Base-by-base conservation (phyloP, 768 basidiomycete genomes). In the Nevesoporus exiguus region DNA sequence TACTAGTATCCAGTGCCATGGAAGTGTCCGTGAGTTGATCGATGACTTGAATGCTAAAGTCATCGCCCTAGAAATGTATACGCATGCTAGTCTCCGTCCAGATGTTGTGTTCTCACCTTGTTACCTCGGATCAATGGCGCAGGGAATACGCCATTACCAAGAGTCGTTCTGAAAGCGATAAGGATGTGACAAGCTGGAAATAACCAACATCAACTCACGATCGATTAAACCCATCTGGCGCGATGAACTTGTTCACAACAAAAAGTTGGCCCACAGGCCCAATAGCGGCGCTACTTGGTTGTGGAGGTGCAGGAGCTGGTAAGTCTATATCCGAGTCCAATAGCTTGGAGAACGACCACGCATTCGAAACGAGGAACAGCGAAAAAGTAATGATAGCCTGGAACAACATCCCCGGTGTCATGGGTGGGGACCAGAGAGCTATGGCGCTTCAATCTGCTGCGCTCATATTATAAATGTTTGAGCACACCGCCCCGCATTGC, bases 1-100 rank as follows among this genome's bases (percentile, higher is more conserved):
- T 39, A 14, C 75, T 79, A 5, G 82, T 84, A 14, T 69, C 69
- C 47, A 74, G 69, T 36, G 75, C 57, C 79, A 83, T 82, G 5
- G 74, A 71, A 5, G 57, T 53, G 46, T 82, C 76, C 0, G 68
- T 74, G 27, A 54, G 53, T 31, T n/a, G n/a, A 15, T 54, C 37
- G 1, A 49, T 5, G 19, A 54, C 33, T 30, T 22, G 24, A 15
- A 54, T 44, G 13, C 14, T 9, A 6, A 54, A 54, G 5, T 21
- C 6, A 4, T 54, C 41, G 2, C 15, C 15, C 53, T 54, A 37
- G 1, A 7, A 15, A 24, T 7, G 47, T 13, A 9, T 43, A 6
- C 29, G 41, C 24, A 36, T 7, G n/a, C 7, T 15, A 17, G 27
- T 3, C 2, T 7, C 15, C 25, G 11, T 29, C 3, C 8, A 15